phyloP scores from a whole-genome alignment of 2,329 filamentous ascomycete species.

The Cytospora piceae region DNA sequence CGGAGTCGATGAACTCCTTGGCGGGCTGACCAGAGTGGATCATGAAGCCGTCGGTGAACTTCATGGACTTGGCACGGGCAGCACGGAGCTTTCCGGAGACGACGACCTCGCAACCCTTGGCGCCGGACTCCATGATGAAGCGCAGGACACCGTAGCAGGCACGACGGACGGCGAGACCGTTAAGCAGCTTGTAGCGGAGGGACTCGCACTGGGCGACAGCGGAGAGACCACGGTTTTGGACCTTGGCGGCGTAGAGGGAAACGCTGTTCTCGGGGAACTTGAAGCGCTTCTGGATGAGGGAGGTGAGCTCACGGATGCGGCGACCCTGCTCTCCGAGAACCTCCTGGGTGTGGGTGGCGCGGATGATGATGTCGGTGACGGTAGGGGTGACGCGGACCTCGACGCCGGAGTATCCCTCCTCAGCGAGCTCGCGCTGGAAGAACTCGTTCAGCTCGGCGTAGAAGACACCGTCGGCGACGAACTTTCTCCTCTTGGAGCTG shows the following conservation, averaged over 20 bases:
- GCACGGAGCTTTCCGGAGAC: conserved; percentile 99
- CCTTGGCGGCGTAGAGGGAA: conserved; percentile 99
- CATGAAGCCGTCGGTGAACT: conserved; percentile 99
- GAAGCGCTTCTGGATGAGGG: conserved; percentile 99
- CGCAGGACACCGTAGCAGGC: conserved; percentile 99
- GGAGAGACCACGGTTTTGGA: conserved; percentile 99
- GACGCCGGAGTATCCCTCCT: conserved; percentile 99
- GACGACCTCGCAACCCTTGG: conserved; percentile 99
- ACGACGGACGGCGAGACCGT: conserved; percentile 97
- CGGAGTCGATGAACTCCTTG: conserved; percentile 98
- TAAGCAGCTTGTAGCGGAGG: conserved; percentile 99
- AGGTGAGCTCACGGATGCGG: conserved; percentile 99
- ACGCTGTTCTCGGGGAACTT: conserved; percentile 99
- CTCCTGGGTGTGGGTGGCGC: conserved; percentile 99
- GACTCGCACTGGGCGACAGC: conserved; percentile 99
- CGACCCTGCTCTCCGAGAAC: conserved; percentile 99
- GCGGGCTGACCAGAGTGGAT: conserved; percentile 99
- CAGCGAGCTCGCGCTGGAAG: conserved; percentile 99
- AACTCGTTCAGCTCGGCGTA: conserved; percentile 99
- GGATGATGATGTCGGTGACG: conserved; percentile 99
- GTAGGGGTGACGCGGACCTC: conserved; percentile 99
- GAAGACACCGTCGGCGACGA: conserved; percentile 98
- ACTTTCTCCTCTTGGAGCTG: conserved; percentile 93
- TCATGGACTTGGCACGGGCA: conserved; percentile 99
- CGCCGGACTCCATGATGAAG: conserved; percentile 99